Base-by-base conservation (phyloP, 352 stramenopile genomes). In the Thraustochytrium sp. region DNA sequence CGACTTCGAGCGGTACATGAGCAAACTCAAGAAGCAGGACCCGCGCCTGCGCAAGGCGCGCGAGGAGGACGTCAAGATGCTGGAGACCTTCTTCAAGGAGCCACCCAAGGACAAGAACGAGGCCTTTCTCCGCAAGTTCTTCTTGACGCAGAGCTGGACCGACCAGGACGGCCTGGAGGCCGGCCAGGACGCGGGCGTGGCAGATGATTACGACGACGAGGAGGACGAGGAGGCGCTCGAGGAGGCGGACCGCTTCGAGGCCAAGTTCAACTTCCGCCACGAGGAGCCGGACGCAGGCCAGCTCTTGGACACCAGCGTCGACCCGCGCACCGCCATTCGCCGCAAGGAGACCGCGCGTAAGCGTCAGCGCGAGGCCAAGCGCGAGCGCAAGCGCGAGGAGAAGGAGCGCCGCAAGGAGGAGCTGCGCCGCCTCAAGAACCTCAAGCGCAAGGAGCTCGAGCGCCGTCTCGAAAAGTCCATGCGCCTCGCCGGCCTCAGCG, bases 251-350 rank as follows among this genome's bases (percentile, higher is more conserved):
- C 92, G 95, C 34, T 99, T 98, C 88, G 97, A 99, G 87, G 92
- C 96, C 82, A 93, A 95, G 48, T 99, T 99, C 90, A 99, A 99
- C 87, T 99, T 99, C 86, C 94, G 97, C 26, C 99, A 98, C 85
- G 97, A 99, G 88, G 94, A 99, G 88, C 94, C 96, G 63, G 93
- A 90, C 42, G 92, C 90, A 38, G 90, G 90, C 4, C 64, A 94
- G 37, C 95, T 97, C 76, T 87, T 94, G 82, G 95, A 89, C 8
- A 90, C 97, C 84, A 84, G 92, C 31, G 89, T 95, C 48, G 89
- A 88, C 46, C 89, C 97, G 64, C 89, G 95, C 9, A 92, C 94
- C 84, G 92, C 91, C 29, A 88, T 99, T 83, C 93, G 97, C 86
- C 93, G 97, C 44, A 95, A 97, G 84, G 97, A 99, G 76, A 96